Conservation (phyloP, 306 rosid genomes). For the Erythrophleum fordii region DNA sequence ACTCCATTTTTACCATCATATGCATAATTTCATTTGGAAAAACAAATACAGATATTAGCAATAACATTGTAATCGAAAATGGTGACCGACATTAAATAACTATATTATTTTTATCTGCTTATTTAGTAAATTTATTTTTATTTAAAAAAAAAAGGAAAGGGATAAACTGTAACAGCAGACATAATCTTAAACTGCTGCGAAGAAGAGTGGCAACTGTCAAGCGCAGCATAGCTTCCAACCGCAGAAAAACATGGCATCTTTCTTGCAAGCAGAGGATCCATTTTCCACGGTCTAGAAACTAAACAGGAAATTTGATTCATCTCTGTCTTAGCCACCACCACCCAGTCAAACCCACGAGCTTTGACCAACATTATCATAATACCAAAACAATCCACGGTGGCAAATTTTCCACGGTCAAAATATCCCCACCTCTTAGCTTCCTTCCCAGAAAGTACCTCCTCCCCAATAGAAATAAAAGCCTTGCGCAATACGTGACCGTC, state of each 20-base stretch:
- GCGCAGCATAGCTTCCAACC: background rate
- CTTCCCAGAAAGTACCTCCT: constrained; percentile 57
- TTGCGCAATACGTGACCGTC: constrained; percentile 54
- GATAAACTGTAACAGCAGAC: background rate
- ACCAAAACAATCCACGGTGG: background rate
- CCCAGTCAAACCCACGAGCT: constrained; percentile 72
- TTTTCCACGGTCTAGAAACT: no score
- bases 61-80: no score
- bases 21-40: no score
- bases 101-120: background rate
- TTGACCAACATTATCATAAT: constrained; percentile 48
- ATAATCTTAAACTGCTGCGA: background rate
- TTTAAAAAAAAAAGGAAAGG: background rate
- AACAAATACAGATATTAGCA: no score
- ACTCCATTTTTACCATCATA: no score
- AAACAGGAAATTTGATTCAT: background rate
- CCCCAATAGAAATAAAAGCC: constrained; percentile 21
- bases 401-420: constrained; percentile 54
- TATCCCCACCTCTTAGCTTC: background rate
- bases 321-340: constrained; percentile 61
- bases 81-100: no score
- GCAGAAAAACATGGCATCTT: background rate
- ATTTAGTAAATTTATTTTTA: background rate
- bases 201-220: background rate
- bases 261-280: background rate